These are phyloP conservation scores for Simplicillium aogashimaense DNA, from an alignment of 2,329 filamentous ascomycete genomes.

Conservation along the genomic window DNA sequence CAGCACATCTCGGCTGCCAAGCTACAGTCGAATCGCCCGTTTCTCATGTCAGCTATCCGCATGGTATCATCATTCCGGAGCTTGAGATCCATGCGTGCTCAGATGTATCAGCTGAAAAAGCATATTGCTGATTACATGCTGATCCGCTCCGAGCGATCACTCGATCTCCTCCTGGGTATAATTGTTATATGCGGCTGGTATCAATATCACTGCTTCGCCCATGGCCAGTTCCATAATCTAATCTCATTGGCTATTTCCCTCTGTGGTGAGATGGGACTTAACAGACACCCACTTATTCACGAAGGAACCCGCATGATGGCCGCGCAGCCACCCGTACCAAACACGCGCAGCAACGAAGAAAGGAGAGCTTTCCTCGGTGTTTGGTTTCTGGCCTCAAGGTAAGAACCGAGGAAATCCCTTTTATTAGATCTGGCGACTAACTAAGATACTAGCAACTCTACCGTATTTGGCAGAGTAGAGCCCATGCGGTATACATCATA, in stretches of 20 bases:
- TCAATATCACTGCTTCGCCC: slow-evolving; percentile 44
- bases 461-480: slow-evolving; percentile 33
- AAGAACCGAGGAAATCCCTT: slow-evolving; percentile 12
- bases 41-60: slow-evolving; percentile 37
- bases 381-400: slow-evolving; percentile 46
- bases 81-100: slow-evolving; percentile 35
- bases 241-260: slow-evolving; percentile 37
- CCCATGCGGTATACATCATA: slow-evolving; percentile 42
- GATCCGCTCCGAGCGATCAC: slow-evolving; percentile 35
- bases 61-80: slow-evolving; percentile 40
- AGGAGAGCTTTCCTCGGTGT: slow-evolving; percentile 39
- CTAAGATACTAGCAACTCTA: slow-evolving; percentile 22
- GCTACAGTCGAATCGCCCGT: slow-evolving; percentile 29
- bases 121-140: slow-evolving; percentile 38
- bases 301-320: slow-evolving; percentile 33
- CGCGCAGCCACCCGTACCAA: slow-evolving; percentile 25
- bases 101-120: slow-evolving; percentile 36
- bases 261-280: slow-evolving; percentile 35
- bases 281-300: slow-evolving; percentile 25
- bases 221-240: slow-evolving; percentile 41
- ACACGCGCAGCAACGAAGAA: slow-evolving; percentile 38
- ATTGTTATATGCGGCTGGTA: slow-evolving; percentile 40
- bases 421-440: neutral
- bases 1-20: slow-evolving; percentile 21
- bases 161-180: slow-evolving; percentile 39